These are phyloP conservation scores for Sugiyamaella pinicola DNA, from an alignment of 1,139 yeast genomes.

Conservation along the genomic window DNA sequence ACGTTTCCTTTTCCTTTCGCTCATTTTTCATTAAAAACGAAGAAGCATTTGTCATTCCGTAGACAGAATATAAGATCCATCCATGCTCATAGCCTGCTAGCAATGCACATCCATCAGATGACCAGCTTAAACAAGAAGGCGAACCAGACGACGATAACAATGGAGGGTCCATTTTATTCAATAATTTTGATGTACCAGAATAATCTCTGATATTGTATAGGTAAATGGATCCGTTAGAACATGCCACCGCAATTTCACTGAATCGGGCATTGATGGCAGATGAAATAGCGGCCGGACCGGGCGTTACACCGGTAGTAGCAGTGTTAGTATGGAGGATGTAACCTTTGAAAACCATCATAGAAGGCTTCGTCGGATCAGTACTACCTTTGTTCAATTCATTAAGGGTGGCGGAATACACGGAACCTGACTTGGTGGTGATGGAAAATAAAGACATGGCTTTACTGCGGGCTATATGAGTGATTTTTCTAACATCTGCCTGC, in stretches of 20 bases:
- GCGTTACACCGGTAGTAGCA: conserved; percentile 8
- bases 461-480: conserved; percentile 27
- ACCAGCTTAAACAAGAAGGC: conserved; percentile 38
- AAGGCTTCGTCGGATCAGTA: conserved; percentile 7
- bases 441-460: conserved; percentile 35
- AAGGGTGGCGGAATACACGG: conserved; percentile 27
- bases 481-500: not conserved
- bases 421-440: conserved; percentile 26
- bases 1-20: conserved; percentile 34
- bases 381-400: conserved; percentile 21
- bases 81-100: conserved; percentile 44
- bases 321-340: conserved; percentile 33
- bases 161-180: conserved; percentile 38
- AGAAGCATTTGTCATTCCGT: conserved; percentile 42
- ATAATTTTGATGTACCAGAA: conserved; percentile 37
- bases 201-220: conserved; percentile 43
- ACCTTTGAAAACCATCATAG: conserved; percentile 23
- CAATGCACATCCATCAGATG: conserved; percentile 43
- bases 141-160: conserved; percentile 37
- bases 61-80: conserved; percentile 45
- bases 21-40: conserved; percentile 37
- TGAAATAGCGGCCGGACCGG: conserved; percentile 32
- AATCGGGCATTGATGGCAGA: conserved; percentile 44
- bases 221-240: conserved; percentile 38
- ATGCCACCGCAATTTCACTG: conserved; percentile 43